Conservation (phyloP, 805 yeast species). For the Priceomyces haplophilus region DNA sequence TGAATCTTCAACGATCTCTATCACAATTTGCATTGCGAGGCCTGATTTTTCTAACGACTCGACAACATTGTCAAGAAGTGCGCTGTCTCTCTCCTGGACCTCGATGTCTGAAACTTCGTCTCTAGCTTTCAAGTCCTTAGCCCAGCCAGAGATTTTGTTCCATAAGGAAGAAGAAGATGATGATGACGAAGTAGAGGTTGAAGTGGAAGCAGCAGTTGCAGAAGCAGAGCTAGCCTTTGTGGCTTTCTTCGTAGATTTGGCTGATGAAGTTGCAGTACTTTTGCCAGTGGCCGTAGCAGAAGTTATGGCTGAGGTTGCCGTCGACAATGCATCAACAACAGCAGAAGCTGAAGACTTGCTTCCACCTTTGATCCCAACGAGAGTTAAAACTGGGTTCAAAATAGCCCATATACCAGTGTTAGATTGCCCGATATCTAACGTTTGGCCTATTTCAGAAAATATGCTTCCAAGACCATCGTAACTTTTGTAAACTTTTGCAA, state of each 20-base stretch:
- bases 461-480: not conserved
- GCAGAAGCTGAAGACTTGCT: not conserved
- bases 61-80: constrained; percentile 20
- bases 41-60: constrained; percentile 29
- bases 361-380: constrained; percentile 11
- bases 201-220: constrained; percentile 7
- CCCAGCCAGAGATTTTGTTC: not conserved
- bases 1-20: constrained; percentile 19
- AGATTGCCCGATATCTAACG: constrained; percentile 10
- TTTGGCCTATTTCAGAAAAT: not conserved
- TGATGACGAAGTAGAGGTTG: constrained; percentile 6
- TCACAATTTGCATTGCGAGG: constrained; percentile 26
- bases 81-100: constrained; percentile 15
- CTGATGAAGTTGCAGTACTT: constrained; percentile 4
- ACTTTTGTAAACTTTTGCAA: constrained; percentile 8
- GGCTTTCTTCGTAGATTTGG: constrained; percentile 1
- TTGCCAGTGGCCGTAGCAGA: constrained; percentile 8
- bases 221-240: constrained; percentile 5
- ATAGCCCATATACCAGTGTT: constrained; percentile 13
- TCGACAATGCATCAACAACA: not conserved
- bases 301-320: constrained; percentile 3
- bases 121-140: not conserved
- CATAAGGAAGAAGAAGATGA: constrained; percentile 1
- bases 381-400: constrained; percentile 14
- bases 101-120: constrained; percentile 5